Conservation (phyloP, 2,329 filamentous ascomycete genomes). For the Fusarium illudens region DNA sequence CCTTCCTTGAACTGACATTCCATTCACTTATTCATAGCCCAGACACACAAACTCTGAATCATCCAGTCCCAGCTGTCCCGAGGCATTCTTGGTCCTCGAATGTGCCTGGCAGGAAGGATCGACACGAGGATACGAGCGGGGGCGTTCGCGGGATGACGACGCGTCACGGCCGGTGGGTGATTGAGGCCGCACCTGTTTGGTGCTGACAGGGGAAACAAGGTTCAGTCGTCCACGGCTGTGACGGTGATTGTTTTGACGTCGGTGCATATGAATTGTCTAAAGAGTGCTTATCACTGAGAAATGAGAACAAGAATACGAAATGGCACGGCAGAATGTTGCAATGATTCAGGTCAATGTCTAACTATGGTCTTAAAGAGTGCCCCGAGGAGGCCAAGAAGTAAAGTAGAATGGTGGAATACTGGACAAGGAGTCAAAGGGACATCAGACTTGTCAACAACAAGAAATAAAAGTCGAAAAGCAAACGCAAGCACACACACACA, state of each 20-base stretch:
- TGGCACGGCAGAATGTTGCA: too few relatives aligned
- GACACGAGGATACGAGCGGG: background rate
- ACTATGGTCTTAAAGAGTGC: background rate
- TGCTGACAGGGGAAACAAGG: background rate
- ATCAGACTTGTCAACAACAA: background rate
- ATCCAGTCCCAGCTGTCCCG: background rate
- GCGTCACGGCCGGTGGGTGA: background rate
- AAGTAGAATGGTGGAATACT: background rate
- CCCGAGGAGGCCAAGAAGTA: background rate
- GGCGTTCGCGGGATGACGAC: background rate
- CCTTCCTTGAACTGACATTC: background rate
- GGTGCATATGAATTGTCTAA: background rate
- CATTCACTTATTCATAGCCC: background rate
- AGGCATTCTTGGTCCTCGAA: background rate
- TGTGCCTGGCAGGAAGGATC: conserved; percentile 1
- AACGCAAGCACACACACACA: background rate
- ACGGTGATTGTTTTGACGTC: background rate
- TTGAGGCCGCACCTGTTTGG: background rate
- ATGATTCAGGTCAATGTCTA: background rate
- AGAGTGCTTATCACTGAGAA: background rate
- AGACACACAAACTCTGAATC: background rate
- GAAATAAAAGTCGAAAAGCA: background rate
- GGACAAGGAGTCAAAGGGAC: background rate
- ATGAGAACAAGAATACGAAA: background rate
- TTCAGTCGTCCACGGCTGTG: background rate